Evolutionary conservation across 148 eudicot genomes (phyloP).

Genomic region (Selenicereus undatus): DNA sequence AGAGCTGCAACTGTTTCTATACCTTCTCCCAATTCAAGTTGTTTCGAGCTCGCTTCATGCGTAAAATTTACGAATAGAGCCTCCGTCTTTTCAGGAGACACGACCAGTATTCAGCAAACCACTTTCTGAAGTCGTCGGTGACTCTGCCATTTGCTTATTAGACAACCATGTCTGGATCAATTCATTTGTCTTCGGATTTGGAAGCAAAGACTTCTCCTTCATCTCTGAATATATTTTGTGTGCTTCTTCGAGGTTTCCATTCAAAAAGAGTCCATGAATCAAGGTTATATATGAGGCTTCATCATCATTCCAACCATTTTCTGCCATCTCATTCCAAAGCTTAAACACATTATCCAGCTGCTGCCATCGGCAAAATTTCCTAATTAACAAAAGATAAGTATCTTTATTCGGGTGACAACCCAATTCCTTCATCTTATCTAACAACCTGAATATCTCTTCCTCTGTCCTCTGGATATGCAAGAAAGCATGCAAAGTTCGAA

Average conservation of each 20-base stretch:
- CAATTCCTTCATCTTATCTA: constrained; percentile 62
- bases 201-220: constrained; percentile 57
- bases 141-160: constrained; percentile 44
- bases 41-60: constrained; percentile 27
- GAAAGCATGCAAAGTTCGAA: constrained; percentile 69
- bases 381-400: constrained; percentile 65
- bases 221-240: constrained; percentile 58
- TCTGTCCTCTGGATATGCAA: constrained; percentile 55
- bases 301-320: constrained; percentile 61
- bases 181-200: constrained; percentile 68
- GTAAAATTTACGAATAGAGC: constrained; percentile 20
- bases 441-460: constrained; percentile 54
- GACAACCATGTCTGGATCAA: constrained; percentile 63
- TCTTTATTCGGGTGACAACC: constrained; percentile 64
- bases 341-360: constrained; percentile 52
- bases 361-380: constrained; percentile 77
- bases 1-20: constrained; percentile 32
- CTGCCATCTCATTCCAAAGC: constrained; percentile 70
- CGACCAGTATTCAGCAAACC: constrained; percentile 19
- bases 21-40: constrained; percentile 37
- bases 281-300: constrained; percentile 59
- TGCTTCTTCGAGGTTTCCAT: constrained; percentile 76
- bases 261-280: constrained; percentile 78
- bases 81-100: constrained; percentile 13
- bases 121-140: constrained; percentile 15